Conservation (phyloP, 176 grass and related monocot species). For the Chloris gayana region DNA sequence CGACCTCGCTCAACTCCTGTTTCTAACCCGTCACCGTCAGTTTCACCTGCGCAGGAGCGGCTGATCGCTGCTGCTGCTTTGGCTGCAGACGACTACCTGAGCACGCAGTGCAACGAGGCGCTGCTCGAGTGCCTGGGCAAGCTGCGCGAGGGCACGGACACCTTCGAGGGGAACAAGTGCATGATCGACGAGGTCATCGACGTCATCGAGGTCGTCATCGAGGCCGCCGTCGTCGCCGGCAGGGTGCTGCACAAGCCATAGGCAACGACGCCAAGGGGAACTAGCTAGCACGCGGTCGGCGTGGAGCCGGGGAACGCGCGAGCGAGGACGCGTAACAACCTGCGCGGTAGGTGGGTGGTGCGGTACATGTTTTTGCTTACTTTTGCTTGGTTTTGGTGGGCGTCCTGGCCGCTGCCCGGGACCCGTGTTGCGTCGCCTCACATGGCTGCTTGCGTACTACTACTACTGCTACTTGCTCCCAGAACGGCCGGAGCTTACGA, state of each 20-base stretch:
- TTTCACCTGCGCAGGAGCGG: too few relatives aligned
- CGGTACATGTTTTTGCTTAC: constrained; percentile 40
- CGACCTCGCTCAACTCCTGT: neutral
- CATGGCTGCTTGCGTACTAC: constrained; percentile 16
- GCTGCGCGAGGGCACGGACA: constrained; percentile 47
- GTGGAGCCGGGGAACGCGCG: neutral
- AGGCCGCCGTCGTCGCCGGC: constrained; percentile 82
- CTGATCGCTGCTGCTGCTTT: too few relatives aligned
- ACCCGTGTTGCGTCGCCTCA: constrained; percentile 28
- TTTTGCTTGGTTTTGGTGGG: constrained; percentile 31
- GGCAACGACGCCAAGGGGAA: neutral
- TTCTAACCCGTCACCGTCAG: too few relatives aligned
- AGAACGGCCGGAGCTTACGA: constrained; percentile 26
- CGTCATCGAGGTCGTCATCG: constrained; percentile 71
- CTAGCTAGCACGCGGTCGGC: neutral
- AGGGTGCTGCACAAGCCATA: constrained; percentile 85
- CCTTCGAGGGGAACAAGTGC: constrained; percentile 87
- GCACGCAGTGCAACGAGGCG: constrained; percentile 68
- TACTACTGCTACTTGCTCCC: neutral
- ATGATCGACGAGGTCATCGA: constrained; percentile 86
- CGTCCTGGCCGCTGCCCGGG: constrained; percentile 19
- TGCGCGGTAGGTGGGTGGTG: constrained; percentile 30
- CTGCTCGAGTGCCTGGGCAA: constrained; percentile 65
- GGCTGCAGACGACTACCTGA: constrained; percentile 78
- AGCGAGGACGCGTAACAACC: neutral